Evolutionary conservation across 1,284 basidiomycete species (phyloP).

Genomic region (Ceratobasidium sp.): DNA sequence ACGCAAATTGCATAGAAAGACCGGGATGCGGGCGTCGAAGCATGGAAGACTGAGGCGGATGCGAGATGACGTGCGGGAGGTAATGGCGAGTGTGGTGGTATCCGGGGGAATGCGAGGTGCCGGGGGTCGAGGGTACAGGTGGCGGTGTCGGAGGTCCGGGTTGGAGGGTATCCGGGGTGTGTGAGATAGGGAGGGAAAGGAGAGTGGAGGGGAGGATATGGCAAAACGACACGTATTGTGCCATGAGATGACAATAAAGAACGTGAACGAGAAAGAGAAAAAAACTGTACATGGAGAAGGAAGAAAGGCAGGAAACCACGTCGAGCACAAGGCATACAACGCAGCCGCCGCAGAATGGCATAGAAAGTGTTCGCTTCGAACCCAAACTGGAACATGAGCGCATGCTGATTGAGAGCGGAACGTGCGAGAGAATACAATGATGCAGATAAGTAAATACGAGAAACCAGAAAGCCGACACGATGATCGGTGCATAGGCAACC

Average conservation of each 20-base stretch:
- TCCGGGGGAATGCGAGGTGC: constrained; percentile 13
- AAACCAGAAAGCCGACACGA: constrained; percentile 20
- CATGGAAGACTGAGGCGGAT: background rate
- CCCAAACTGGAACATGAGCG: constrained; percentile 36
- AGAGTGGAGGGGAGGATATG: background rate
- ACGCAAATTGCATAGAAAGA: background rate
- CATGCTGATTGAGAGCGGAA: constrained; percentile 36
- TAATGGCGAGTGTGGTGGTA: background rate
- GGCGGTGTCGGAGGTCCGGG: constrained; percentile 11
- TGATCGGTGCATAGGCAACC: constrained; percentile 26
- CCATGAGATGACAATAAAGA: constrained; percentile 29
- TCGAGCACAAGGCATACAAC: background rate
- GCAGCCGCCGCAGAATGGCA: background rate
- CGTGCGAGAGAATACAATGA: constrained; percentile 37
- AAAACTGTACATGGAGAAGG: constrained; percentile 24
- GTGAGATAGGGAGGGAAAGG: constrained; percentile 15
- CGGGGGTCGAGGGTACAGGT: background rate
- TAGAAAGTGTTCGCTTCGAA: constrained; percentile 36
- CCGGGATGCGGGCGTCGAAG: constrained; percentile 13
- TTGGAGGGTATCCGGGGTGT: constrained; percentile 34
- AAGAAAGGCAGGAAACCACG: constrained; percentile 2
- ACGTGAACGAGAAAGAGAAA: constrained; percentile 10
- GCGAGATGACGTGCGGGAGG: background rate
- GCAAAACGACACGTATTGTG: constrained; percentile 6
- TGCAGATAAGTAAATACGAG: constrained; percentile 36